phyloP scores from a whole-genome alignment of 306 rosid species.

The Vachellia collinsii region DNA sequence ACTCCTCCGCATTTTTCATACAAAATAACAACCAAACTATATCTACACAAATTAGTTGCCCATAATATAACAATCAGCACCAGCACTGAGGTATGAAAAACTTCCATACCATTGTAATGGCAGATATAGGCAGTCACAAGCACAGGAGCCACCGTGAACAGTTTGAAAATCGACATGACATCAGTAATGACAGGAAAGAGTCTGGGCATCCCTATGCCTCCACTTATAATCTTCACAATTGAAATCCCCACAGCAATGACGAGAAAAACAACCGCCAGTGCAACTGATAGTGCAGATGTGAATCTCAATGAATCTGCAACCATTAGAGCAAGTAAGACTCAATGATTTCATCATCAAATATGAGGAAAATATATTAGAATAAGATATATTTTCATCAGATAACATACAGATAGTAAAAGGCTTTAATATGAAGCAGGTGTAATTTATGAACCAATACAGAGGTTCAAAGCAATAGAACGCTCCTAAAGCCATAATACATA shows the following conservation, averaged over 20 bases:
- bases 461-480: neutral
- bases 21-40: neutral
- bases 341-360: neutral
- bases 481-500: neutral
- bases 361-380: neutral
- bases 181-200: slow-evolving; percentile 70
- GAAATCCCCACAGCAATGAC: slow-evolving; percentile 85
- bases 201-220: slow-evolving; percentile 79
- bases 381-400: slow-evolving; percentile 15
- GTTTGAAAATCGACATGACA: slow-evolving; percentile 54
- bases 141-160: slow-evolving; percentile 83
- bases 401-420: slow-evolving; percentile 15
- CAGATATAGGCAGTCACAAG: slow-evolving; percentile 83
- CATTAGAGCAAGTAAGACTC: slow-evolving; percentile 31
- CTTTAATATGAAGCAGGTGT: neutral
- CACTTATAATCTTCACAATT: slow-evolving; percentile 64
- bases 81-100: slow-evolving; percentile 17
- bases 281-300: slow-evolving; percentile 87
- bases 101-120: slow-evolving; percentile 77
- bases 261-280: slow-evolving; percentile 78
- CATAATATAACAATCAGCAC: slow-evolving; percentile 18
- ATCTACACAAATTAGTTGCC: neutral
- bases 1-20: slow-evolving; percentile 3
- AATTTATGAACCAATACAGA: neutral
- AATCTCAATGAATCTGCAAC: slow-evolving; percentile 89